Evolutionary conservation across 495 filamentous ascomycete species (phyloP).

Genomic region (Aspergillus homomorphus): DNA sequence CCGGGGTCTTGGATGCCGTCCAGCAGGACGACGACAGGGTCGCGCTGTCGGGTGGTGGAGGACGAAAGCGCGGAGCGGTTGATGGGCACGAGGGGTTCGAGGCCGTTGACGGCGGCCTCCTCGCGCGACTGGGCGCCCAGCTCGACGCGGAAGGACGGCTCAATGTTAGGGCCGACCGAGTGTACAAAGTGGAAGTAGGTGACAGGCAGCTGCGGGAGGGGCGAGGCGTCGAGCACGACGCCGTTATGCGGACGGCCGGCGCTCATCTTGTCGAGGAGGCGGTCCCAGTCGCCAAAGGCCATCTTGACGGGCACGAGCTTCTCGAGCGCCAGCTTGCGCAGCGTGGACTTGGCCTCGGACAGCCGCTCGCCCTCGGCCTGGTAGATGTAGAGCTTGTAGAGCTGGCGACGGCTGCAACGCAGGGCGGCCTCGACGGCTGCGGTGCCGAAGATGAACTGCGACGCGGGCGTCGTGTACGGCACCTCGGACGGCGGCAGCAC

Average conservation of each 20-base stretch:
- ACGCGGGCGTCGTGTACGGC: constrained; percentile 79
- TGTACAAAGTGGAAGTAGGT: constrained; percentile 50
- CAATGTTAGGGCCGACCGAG: constrained; percentile 31
- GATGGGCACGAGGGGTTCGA: constrained; percentile 36
- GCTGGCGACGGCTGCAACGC: constrained; percentile 59
- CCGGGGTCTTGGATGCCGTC: constrained; percentile 86
- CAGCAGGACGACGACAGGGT: constrained; percentile 75
- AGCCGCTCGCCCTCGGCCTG: constrained; percentile 40
- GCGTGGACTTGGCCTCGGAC: constrained; percentile 39
- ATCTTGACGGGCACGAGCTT: constrained; percentile 57
- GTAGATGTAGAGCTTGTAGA: constrained; percentile 84
- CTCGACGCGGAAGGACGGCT: constrained; percentile 52
- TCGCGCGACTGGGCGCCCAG: constrained; percentile 69
- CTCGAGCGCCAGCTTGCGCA: constrained; percentile 48
- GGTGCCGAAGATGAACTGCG: constrained; percentile 86
- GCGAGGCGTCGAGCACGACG: constrained; percentile 82
- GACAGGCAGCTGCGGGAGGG: constrained; percentile 71
- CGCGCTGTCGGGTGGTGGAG: constrained; percentile 34
- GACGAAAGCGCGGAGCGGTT: constrained; percentile 17
- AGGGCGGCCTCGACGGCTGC: constrained; percentile 81
- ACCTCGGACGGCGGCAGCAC: constrained; percentile 55
- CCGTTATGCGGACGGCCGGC: constrained; percentile 85
- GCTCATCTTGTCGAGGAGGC: constrained; percentile 79
- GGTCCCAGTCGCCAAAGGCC: constrained; percentile 51
- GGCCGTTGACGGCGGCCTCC: constrained; percentile 68